Base-by-base conservation (phyloP, 2,329 filamentous ascomycete genomes). In the Exophiala sp. region DNA sequence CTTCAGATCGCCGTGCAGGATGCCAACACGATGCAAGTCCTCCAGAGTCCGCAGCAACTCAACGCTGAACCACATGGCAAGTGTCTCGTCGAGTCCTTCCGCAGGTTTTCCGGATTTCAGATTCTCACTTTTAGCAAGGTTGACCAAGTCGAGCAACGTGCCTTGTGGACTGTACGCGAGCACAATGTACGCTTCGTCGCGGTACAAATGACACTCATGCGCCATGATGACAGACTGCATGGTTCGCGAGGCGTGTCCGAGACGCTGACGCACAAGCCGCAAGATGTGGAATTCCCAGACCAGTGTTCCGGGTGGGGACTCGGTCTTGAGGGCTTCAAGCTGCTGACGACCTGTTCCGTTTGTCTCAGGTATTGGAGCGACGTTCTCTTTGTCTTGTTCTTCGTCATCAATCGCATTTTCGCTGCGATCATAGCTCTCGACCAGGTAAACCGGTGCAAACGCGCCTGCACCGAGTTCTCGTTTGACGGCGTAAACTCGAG, bases 281-380 rank as follows among this genome's bases (percentile, higher is more conserved):
- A 97, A 90, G 71, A 99, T 95, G 72, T 96, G 88, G 67, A 97
- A 99, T 68, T 99, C 94, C 94, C 94, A 99, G 0, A 55, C 52
- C 8, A 63, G 41, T 33, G 59, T 63, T 3, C 85, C 87, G 0
- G 92, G 89, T 0, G 91, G 90, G 32, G 87, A 82, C 72, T 99
- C 94, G 84, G 96, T 91, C 72, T 99, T 99, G 63, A 99, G 78
- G 1, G 94, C 94, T 70, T 96, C 91, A 3, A 94, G 78, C 1
- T 75, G 74, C 36, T 87, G 75, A 39, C 88, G 83, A 36, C 75
- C 73, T 1, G 70, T 47, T 54, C 61, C 18, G 56, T 8, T 29
- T 11, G 41, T 12, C 5, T 39, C 18, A 14, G 43, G 83, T 52
- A 76, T 75, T 3, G 71, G 75, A 35, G 65, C 69, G 49, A 63